Evolutionary conservation across 2,329 filamentous ascomycete species (phyloP).

Genomic region (Trichoderma brevicompactum): DNA sequence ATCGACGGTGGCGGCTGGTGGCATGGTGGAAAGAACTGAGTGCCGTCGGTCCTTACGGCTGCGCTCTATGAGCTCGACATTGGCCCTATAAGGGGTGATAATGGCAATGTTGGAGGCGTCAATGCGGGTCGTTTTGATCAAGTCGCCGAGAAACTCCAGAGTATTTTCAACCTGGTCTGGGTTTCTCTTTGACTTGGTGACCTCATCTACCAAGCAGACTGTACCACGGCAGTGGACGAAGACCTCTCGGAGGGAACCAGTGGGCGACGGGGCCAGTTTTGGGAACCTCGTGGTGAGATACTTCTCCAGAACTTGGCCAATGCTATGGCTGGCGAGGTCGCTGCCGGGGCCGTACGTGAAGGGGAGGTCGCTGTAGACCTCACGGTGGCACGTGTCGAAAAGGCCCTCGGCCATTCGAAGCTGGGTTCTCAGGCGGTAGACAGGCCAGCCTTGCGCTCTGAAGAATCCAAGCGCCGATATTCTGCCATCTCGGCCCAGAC

Average conservation of each 20-base stretch:
- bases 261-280: not conserved
- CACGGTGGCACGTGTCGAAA: slow-evolving; percentile 31
- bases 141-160: slow-evolving; percentile 31
- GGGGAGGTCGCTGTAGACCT: slow-evolving; percentile 30
- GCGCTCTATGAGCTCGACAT: slow-evolving; percentile 24
- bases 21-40: slow-evolving; percentile 30
- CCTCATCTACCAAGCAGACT: not conserved
- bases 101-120: slow-evolving; percentile 29
- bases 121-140: slow-evolving; percentile 26
- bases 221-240: slow-evolving; percentile 34
- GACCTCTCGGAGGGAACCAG: slow-evolving; percentile 7
- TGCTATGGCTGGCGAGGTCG: not conserved
- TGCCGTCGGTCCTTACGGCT: slow-evolving; percentile 8
- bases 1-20: slow-evolving; percentile 30
- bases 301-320: slow-evolving; percentile 1
- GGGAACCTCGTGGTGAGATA: slow-evolving; percentile 16
- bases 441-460: slow-evolving; percentile 29
- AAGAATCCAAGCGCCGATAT: slow-evolving; percentile 31
- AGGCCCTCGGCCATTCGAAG: slow-evolving; percentile 32
- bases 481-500: slow-evolving; percentile 15
- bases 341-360: slow-evolving; percentile 26
- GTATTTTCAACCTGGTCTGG: slow-evolving; percentile 32
- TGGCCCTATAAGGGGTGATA: slow-evolving; percentile 32
- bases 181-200: slow-evolving; percentile 27
- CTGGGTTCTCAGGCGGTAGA: slow-evolving; percentile 32